phyloP scores from a whole-genome alignment of 805 yeast species.

The Citeromyces matritensis region DNA sequence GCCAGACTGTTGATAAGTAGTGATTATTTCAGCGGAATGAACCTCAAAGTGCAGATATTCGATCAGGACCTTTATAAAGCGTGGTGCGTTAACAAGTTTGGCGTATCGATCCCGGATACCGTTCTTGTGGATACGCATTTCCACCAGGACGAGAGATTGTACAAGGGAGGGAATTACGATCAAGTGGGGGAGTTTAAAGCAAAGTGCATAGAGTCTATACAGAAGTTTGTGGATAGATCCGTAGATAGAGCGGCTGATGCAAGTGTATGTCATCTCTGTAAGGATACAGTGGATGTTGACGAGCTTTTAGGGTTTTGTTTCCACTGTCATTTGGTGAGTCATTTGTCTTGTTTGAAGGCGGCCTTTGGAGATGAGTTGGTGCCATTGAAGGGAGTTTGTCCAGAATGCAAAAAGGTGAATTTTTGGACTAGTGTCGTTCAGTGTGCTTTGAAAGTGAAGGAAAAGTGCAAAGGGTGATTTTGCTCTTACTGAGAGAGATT shows the following conservation, averaged over 20 bases:
- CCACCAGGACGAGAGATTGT: constrained; percentile 3
- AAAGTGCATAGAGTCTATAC: constrained; percentile 4
- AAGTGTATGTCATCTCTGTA: neutral
- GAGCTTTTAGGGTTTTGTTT: neutral
- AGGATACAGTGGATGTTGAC: neutral
- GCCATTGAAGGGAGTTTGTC: constrained; percentile 4
- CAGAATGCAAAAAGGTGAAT: constrained; percentile 2
- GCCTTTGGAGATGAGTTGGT: constrained; percentile 1
- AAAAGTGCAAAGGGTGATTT: too few species aligned
- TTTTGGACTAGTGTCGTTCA: too few species aligned
- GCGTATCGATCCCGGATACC: constrained; percentile 9
- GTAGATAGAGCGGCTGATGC: neutral
- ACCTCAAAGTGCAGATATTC: constrained; percentile 31
- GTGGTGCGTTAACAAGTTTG: constrained; percentile 21
- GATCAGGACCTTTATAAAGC: constrained; percentile 11
- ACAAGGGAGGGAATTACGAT: constrained; percentile 14
- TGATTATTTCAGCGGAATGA: constrained; percentile 26
- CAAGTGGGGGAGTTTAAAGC: constrained; percentile 10
- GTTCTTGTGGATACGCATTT: constrained; percentile 4
- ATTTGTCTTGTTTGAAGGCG: neutral
- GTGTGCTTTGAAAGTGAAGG: too few species aligned
- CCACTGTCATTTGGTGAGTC: neutral
- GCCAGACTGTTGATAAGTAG: constrained; percentile 25
- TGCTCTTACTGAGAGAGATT: too few species aligned
- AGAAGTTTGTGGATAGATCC: constrained; percentile 4